Base-by-base conservation (phyloP, 129 eudicot species). In the Saussurea involucrata region DNA sequence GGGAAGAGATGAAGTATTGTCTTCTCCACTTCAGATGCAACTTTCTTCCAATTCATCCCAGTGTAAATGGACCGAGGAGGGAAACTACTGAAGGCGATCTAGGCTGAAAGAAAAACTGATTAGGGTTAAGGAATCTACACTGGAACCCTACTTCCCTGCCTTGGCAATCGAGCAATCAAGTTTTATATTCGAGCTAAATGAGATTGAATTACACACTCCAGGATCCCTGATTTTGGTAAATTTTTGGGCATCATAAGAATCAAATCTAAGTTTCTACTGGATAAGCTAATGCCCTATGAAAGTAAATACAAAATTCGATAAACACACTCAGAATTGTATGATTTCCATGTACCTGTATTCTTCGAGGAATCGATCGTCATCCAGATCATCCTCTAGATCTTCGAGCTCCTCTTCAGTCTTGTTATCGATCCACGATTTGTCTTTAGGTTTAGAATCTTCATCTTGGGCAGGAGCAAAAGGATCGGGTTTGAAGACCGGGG, bases 301-400 rank as follows among this genome's bases (percentile, higher is more conserved):
- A 18, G 18, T 3, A 28, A 17, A 7, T 8, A 33, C 46, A 71
- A 31, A 13, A 8, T 29, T 2, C 18, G 18, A 29, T 78, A 63
- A 58, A 40, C 21, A 9, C 1, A 64, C 15, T 72, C 27, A 42
- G 20, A 49, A 21, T 2, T 17, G 24, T 10, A 65, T 24, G 44
- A 53, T 18, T 78, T 20, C 4, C 2, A 24, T 11, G 8, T 28
- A 93, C 97, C 97, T 85, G 87, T 91, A 94, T 21, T 94, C 97
- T 86, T 89, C 78, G 28, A 94, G 93, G 76, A 94, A 91, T 17
- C 97, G 93, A 80, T 91, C 96, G 25, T 94, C 98, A 55, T 89
- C 97, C 24, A 91, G 63, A 70, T 93, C 97, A 72, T 93, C 98
- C 69, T 93, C 97, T 11, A 93, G 92, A 83, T 93, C 98, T 71